Evolutionary conservation across 371 early-diverging fungal species (phyloP), one percentile per base, ranked within the genome.

Genomic region (Rhizopus microsporus): DNA sequence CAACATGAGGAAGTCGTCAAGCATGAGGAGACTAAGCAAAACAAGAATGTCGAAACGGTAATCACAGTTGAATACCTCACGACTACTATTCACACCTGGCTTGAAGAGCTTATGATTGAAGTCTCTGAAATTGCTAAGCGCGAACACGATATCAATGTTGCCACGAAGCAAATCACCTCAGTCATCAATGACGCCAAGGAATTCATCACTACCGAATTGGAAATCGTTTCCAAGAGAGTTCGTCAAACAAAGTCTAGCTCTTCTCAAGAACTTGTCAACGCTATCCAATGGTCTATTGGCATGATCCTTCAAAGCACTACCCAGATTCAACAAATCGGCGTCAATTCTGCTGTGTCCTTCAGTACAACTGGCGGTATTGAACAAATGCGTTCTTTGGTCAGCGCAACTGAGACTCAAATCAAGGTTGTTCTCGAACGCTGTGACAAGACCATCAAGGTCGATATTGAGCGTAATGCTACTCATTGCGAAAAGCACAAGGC

Each of bases 251-350:
- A 57, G 45, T 39, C 49, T 35, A 51, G 60, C 12, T 30, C 62
- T 13, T 15, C 60, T 39, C 62, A 56, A 56, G 60, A 60, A 8
- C 16, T 57, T 7, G 55, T 59, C n/a, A 51, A 50, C 12, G 39
- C 59, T 12, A 62, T 69, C 39, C 59, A 66, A 53, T 69, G 70
- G 70, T 62, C 70, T 35, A 56, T 59, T 49, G 65, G 66, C 59
- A 57, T 69, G 63, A 42, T 62, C 33, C 39, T 69, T 15, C 70
- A 69, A 42, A 56, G 63, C 16, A 51, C 70, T 23, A 45, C 44
- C 33, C 66, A 65, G 51, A 52, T 69, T 7, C 62, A 66, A 54
- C 37, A 57, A 10, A 53, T 65, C 34, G 70, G 66, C 47, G 35
- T 66, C 50, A 62, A 69, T 7, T 62, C 57, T 16, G 63, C 60